Evolutionary conservation across 2,329 filamentous ascomycete species (phyloP).

Genomic region (Cladosporium sp.): DNA sequence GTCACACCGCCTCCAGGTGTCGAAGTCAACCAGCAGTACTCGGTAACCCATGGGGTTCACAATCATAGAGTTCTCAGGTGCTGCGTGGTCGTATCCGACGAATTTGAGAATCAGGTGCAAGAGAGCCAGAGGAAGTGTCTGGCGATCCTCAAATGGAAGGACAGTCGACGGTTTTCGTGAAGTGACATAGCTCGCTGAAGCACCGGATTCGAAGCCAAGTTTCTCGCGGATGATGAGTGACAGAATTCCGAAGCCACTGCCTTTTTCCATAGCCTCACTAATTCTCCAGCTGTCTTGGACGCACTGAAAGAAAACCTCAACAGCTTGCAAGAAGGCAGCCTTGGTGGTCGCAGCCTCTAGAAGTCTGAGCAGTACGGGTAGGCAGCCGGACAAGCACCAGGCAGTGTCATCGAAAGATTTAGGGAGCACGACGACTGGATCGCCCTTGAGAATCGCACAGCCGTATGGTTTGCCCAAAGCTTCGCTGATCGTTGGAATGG

Average conservation of each 20-base stretch:
- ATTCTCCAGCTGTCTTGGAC: conserved; percentile 93
- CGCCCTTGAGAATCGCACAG: conserved; percentile 74
- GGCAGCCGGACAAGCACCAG: conserved; percentile 90
- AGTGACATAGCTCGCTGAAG: conserved; percentile 20
- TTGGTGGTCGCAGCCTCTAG: conserved; percentile 69
- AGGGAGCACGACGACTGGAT: conserved; percentile 74
- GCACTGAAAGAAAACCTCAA: conserved; percentile 79
- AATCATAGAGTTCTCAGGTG: conserved; percentile 82
- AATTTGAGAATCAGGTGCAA: conserved; percentile 76
- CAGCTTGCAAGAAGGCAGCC: conserved; percentile 67
- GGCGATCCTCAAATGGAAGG: conserved; percentile 41
- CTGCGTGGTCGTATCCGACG: conserved; percentile 77
- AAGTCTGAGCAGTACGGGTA: conserved; percentile 76
- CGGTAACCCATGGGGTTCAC: conserved; percentile 94
- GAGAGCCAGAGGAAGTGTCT: conserved; percentile 53
- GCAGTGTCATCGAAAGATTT: conserved; percentile 85
- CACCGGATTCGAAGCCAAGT: conserved; percentile 50
- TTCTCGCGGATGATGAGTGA: conserved; percentile 80
- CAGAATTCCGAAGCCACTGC: conserved; percentile 87
- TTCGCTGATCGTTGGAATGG: conserved; percentile 81
- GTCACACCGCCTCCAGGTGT: conserved; percentile 82
- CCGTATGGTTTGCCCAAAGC: conserved; percentile 78
- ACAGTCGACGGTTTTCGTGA: conserved; percentile 19
- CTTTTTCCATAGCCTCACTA: conserved; percentile 95
- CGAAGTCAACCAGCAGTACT: conserved; percentile 83